Conservation (phyloP, 352 stramenopile genomes). For the Phytophthora pseudosyringae region DNA sequence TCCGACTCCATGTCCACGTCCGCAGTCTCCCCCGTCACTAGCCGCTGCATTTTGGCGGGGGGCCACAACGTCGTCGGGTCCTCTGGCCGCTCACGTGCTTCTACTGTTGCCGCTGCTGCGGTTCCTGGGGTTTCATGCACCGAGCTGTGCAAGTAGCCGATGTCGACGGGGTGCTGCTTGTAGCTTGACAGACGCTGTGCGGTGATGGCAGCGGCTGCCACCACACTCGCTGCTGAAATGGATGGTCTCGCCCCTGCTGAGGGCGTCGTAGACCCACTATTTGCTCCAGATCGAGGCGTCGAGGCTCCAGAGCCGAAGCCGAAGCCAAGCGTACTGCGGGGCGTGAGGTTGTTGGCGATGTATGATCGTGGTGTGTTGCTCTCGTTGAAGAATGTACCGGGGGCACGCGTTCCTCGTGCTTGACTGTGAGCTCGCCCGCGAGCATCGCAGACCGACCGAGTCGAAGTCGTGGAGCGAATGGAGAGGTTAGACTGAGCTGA, state of each 20-base stretch:
- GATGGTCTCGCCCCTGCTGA: constrained; percentile 35
- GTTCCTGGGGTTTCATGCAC: constrained; percentile 26
- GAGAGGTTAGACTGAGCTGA: constrained; percentile 82
- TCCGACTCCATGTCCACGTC: constrained; percentile 47
- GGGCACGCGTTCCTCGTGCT: constrained; percentile 28
- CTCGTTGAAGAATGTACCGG: constrained; percentile 58
- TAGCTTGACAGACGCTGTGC: constrained; percentile 66
- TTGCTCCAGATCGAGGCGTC: constrained; percentile 52
- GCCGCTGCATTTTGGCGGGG: constrained; percentile 38
- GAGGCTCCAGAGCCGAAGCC: constrained; percentile 44
- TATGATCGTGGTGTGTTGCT: constrained; percentile 76
- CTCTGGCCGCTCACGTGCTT: constrained; percentile 29
- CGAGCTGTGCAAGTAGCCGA: constrained; percentile 72
- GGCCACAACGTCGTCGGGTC: constrained; percentile 34
- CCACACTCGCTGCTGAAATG: constrained; percentile 43
- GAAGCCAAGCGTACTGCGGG: constrained; percentile 35
- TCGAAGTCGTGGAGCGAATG: constrained; percentile 77
- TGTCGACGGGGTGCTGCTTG: constrained; percentile 73
- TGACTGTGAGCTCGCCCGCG: constrained; percentile 35
- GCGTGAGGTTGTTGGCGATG: constrained; percentile 76
- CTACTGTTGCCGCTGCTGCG: background rate
- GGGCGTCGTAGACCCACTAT: constrained; percentile 41
- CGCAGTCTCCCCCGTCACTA: constrained; percentile 39
- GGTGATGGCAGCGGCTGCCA: constrained; percentile 43
- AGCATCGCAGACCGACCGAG: constrained; percentile 59